phyloP scores from a whole-genome alignment of 192 early-diverging fungal species.

The Umbelopsis isabellina region DNA sequence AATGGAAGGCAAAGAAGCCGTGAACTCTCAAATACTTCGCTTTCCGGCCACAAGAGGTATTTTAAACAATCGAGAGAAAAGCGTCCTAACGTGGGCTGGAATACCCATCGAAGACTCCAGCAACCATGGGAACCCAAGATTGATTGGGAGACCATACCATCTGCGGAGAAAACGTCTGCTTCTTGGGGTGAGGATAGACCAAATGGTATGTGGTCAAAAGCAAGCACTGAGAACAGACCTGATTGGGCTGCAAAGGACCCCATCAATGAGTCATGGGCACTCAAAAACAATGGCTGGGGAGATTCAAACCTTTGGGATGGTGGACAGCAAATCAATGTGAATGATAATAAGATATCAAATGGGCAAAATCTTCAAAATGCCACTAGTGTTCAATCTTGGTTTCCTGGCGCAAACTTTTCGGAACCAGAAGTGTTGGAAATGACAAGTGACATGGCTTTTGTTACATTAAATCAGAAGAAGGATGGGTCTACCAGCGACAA shows the following conservation, averaged over 20 bases:
- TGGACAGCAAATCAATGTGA: background rate
- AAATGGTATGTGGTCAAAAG: constrained; percentile 14
- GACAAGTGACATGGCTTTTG: background rate
- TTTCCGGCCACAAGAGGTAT: constrained; percentile 14
- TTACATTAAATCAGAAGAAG: background rate
- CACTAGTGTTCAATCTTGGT: background rate
- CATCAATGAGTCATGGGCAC: background rate
- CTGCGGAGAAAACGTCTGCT: constrained; percentile 15
- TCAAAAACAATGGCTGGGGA: background rate
- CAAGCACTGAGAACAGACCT: background rate
- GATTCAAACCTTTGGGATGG: background rate
- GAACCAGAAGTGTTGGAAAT: background rate
- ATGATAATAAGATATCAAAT: background rate
- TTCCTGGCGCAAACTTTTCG: background rate
- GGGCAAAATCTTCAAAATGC: background rate
- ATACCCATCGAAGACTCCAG: constrained; percentile 30
- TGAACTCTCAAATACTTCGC: background rate
- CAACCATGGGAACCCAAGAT: constrained; percentile 29
- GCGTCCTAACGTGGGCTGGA: constrained; percentile 34
- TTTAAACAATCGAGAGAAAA: constrained; percentile 18
- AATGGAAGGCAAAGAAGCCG: background rate
- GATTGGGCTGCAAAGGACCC: background rate
- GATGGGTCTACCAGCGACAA: background rate
- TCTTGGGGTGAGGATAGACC: constrained; percentile 16
- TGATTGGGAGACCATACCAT: constrained; percentile 26